phyloP scores from a whole-genome alignment of 345 rosid genomes.

The Salix brachista region DNA sequence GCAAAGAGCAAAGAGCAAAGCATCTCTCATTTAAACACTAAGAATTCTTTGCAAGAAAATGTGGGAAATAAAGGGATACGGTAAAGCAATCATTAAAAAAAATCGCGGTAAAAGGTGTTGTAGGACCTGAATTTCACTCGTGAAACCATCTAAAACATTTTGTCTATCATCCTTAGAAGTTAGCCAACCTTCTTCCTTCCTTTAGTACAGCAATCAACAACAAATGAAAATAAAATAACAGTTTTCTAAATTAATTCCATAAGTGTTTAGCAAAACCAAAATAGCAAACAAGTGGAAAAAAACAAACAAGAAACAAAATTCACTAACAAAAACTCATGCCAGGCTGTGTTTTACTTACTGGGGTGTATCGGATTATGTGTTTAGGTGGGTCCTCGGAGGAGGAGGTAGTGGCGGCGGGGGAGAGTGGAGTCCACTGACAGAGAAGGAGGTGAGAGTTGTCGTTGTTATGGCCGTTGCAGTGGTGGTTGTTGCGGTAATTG shows the following conservation, averaged over 20 bases:
- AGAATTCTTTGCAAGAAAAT: too few species aligned
- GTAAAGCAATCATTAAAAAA: too few species aligned
- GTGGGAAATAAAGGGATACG: too few species aligned
- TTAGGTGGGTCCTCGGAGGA: constrained; percentile 56
- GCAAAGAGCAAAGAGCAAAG: background rate
- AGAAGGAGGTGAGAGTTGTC: constrained; percentile 58
- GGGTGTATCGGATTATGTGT: constrained; percentile 81
- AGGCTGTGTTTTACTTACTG: constrained; percentile 42
- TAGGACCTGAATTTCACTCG: constrained; percentile 40
- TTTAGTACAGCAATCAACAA: constrained; percentile 67
- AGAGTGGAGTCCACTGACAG: constrained; percentile 89
- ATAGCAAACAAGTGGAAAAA: background rate
- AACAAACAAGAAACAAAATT: background rate
- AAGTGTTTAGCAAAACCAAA: background rate
- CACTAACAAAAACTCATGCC: background rate
- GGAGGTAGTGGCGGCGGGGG: constrained; percentile 33
- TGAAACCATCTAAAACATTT: constrained; percentile 22
- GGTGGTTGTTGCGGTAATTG: constrained; percentile 34
- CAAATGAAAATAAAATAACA: background rate
- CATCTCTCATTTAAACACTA: too few species aligned
- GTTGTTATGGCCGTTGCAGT: constrained; percentile 41
- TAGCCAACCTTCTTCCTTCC: constrained; percentile 44
- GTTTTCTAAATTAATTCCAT: background rate
- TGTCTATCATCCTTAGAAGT: constrained; percentile 34
- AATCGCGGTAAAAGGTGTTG: background rate